Evolutionary conservation across 768 basidiomycete species (phyloP).

Genomic region (Kwoniella newhampshirensis): DNA sequence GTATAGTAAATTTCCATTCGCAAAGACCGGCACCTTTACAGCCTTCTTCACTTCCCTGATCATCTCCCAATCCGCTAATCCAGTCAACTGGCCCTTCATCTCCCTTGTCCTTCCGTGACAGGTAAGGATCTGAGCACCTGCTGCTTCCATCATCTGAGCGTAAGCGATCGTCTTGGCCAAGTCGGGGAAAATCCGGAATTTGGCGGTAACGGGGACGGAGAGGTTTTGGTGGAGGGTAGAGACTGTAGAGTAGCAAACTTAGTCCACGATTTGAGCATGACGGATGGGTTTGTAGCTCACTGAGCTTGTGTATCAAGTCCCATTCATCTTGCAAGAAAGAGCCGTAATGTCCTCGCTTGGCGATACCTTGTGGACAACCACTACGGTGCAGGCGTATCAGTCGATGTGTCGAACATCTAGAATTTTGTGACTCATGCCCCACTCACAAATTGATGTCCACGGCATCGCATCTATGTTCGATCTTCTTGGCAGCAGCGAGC

Average conservation of each 20-base stretch:
- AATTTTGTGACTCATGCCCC: background rate
- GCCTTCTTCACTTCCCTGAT: slow-evolving; percentile 88
- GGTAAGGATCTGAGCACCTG: slow-evolving; percentile 91
- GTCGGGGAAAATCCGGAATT: slow-evolving; percentile 86
- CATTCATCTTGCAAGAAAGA: slow-evolving; percentile 92
- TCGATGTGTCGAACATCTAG: background rate
- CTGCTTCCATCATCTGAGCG: slow-evolving; percentile 90
- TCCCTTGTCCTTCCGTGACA: slow-evolving; percentile 90
- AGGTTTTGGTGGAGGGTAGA: slow-evolving; percentile 80
- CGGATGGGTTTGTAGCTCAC: slow-evolving; percentile 65
- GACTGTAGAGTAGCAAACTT: slow-evolving; percentile 59
- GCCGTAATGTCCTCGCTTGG: slow-evolving; percentile 80
- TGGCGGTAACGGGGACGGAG: slow-evolving; percentile 89
- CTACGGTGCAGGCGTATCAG: slow-evolving; percentile 11
- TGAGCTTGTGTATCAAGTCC: slow-evolving; percentile 78
- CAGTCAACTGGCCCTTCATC: slow-evolving; percentile 82
- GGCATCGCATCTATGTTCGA: slow-evolving; percentile 82
- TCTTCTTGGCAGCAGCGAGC: slow-evolving; percentile 70
- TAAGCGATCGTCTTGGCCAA: slow-evolving; percentile 87
- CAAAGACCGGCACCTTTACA: slow-evolving; percentile 85
- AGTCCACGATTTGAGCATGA: background rate
- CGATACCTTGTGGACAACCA: slow-evolving; percentile 87
- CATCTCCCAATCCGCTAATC: slow-evolving; percentile 83
- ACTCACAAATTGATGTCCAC: slow-evolving; percentile 85
- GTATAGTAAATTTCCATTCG: slow-evolving; percentile 92